phyloP scores from a whole-genome alignment of 2,329 filamentous ascomycete species.

The Penicillium sp. region DNA sequence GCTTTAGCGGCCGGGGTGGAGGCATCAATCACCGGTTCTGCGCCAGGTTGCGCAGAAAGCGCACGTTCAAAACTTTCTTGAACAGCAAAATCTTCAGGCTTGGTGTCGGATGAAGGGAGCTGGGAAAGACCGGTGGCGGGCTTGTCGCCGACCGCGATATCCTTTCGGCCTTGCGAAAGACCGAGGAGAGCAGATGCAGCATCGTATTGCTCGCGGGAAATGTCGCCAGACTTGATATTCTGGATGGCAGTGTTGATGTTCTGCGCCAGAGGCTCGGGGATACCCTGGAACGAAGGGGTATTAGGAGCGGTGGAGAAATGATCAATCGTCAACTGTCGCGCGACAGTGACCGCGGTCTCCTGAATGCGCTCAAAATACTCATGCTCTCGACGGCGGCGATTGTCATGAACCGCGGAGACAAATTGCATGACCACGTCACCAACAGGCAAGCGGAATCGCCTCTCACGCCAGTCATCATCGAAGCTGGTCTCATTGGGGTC shows the following conservation, averaged over 20 bases:
- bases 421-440: conserved; percentile 19
- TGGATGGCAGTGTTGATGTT: conserved; percentile 6
- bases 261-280: conserved; percentile 2
- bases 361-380: conserved; percentile 8
- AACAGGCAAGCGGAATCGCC: conserved; percentile 10
- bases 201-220: conserved; percentile 6
- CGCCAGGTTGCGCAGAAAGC: background rate
- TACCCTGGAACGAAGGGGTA: background rate
- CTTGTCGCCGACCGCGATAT: conserved; percentile 1
- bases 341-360: conserved; percentile 3
- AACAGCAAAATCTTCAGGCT: background rate
- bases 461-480: conserved; percentile 18
- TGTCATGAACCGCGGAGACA: conserved; percentile 14
- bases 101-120: background rate
- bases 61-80: background rate
- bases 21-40: background rate
- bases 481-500: conserved; percentile 14
- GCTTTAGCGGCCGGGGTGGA: background rate
- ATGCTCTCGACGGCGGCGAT: conserved; percentile 2
- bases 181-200: conserved; percentile 15
- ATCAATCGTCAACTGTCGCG: conserved; percentile 9
- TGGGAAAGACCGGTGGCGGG: background rate
- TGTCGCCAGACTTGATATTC: conserved; percentile 4
- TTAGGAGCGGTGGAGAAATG: conserved; percentile 1
- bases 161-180: conserved; percentile 6